Conservation (phyloP, 306 rosid species). For the Begonia peltatifolia region DNA sequence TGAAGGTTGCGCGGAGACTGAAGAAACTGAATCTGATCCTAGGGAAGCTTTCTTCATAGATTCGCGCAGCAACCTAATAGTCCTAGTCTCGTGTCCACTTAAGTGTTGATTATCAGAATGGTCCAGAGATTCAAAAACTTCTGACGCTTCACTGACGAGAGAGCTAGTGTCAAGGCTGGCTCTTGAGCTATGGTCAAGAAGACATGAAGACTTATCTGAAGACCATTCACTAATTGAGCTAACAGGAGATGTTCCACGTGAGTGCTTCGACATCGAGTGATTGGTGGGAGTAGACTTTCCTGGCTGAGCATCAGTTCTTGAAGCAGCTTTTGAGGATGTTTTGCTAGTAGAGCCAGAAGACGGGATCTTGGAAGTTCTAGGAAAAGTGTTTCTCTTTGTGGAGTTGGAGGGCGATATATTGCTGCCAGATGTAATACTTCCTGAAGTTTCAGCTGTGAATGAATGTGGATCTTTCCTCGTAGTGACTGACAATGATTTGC, state of each 20-base stretch:
- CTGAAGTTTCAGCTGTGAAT: conserved; percentile 24
- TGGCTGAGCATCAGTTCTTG: conserved; percentile 24
- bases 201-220: conserved; percentile 56
- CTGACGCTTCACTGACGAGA: conserved; percentile 24
- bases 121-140: conserved; percentile 21
- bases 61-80: conserved; percentile 17
- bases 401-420: conserved; percentile 34
- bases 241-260: conserved; percentile 62
- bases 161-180: conserved; percentile 41
- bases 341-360: conserved; percentile 29
- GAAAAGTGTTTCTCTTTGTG: conserved; percentile 25
- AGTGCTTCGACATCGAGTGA: conserved; percentile 31
- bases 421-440: conserved; percentile 23
- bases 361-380: conserved; percentile 21
- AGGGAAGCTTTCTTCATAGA: conserved; percentile 15
- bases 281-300: conserved; percentile 30
- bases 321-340: conserved; percentile 33
- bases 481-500: background rate
- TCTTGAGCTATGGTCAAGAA: conserved; percentile 44
- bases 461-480: conserved; percentile 15
- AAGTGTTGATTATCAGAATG: conserved; percentile 1
- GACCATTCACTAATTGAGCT: conserved; percentile 90
- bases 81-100: conserved; percentile 19
- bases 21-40: conserved; percentile 22
- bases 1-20: conserved; percentile 12